These are phyloP conservation scores for Astrocystis sublimbata DNA, from an alignment of 495 filamentous ascomycete species.

Conservation along the genomic window DNA sequence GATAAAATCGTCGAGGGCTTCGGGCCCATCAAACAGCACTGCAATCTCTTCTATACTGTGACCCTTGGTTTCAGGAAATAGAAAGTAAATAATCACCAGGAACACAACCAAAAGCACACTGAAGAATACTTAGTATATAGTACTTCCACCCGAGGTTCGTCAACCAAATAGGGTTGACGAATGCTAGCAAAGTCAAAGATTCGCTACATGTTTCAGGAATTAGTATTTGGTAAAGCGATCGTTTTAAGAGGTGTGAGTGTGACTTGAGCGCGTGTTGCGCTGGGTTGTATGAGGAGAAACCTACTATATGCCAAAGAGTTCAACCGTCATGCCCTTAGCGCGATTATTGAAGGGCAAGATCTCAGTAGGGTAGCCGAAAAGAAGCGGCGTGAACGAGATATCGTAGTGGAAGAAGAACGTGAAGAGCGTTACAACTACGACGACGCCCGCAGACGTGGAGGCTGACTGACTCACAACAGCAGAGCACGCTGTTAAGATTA, in stretches of 20 bases:
- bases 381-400: conserved; percentile 29
- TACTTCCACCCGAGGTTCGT: conserved; percentile 43
- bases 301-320: conserved; percentile 43
- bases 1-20: neutral
- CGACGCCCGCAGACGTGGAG: conserved; percentile 35
- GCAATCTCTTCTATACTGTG: conserved; percentile 53
- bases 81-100: conserved; percentile 43
- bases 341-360: conserved; percentile 45
- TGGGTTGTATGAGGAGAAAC: no score
- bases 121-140: conserved; percentile 47
- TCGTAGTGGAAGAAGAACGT: conserved; percentile 49
- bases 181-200: conserved; percentile 51
- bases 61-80: conserved; percentile 52
- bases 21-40: conserved; percentile 45
- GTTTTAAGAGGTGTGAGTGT: neutral
- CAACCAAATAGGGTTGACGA: conserved; percentile 53
- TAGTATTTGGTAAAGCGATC: neutral
- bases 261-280: no score
- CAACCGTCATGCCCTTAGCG: conserved; percentile 49
- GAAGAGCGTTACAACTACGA: conserved; percentile 45
- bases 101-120: conserved; percentile 46
- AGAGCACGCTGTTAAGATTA: conserved; percentile 50
- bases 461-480: conserved; percentile 31
- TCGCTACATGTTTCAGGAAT: conserved; percentile 15
- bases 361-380: conserved; percentile 40